Percentiles rank a stretch among this genome's conserved stretches.
phyloP scores from a whole-genome alignment of 106 monocot species.

The Vanilla planifolia region DNA sequence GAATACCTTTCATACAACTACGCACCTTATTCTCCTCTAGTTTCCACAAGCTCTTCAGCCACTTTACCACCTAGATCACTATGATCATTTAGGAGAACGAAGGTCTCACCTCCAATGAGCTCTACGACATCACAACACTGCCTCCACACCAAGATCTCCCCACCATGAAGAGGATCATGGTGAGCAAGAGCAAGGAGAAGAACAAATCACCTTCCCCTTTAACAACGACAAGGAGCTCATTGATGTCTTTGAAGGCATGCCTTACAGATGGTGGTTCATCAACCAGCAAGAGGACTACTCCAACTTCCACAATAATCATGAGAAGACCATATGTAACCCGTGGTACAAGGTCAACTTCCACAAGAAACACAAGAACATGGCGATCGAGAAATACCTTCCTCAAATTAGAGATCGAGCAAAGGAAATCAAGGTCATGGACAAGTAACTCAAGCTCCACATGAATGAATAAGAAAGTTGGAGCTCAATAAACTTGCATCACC shows the following conservation, averaged over 20 bases:
- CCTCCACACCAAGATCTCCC: constrained; percentile 15
- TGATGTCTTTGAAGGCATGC: constrained; percentile 30
- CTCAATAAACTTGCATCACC: constrained; percentile 25
- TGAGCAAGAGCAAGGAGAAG: constrained; percentile 14
- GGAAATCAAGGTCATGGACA: constrained; percentile 9
- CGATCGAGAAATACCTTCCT: constrained; percentile 16
- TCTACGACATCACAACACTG: constrained; percentile 18
- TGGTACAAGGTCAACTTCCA: constrained; percentile 30
- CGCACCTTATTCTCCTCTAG: constrained; percentile 11
- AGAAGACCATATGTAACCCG: no score
- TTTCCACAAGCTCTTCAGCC: background rate
- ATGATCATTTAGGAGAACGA: constrained; percentile 27
- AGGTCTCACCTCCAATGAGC: constrained; percentile 12
- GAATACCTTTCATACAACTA: constrained; percentile 25
- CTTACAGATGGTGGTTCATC: constrained; percentile 22
- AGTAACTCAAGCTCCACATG: constrained; percentile 21
- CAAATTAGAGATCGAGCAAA: constrained; percentile 14
- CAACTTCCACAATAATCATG: no score
- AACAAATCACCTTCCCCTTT: constrained; percentile 8
- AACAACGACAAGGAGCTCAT: constrained; percentile 24
- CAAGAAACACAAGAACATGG: constrained; percentile 22
- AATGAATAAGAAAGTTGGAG: constrained; percentile 18
- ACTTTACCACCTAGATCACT: constrained; percentile 13
- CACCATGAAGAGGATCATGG: constrained; percentile 14
- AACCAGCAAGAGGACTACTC: background rate